Conservation (phyloP, 805 yeast genomes). For the Candida taoyuanica region DNA sequence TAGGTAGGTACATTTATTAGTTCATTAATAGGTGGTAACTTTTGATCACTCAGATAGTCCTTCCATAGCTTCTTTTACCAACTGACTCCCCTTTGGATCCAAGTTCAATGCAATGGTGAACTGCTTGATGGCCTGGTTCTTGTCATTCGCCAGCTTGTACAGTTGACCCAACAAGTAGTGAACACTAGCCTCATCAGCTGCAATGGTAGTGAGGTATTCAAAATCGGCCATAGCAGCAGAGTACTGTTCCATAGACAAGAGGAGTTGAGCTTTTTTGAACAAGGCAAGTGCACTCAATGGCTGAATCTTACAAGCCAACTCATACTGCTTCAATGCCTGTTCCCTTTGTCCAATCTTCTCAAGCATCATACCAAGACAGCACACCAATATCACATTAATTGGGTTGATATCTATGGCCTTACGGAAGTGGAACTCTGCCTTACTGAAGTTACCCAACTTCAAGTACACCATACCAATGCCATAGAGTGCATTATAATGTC, state of each 20-base stretch:
- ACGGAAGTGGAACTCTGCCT: constrained; percentile 82
- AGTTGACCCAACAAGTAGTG: constrained; percentile 86
- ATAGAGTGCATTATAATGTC: constrained; percentile 91
- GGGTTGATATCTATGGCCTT: constrained; percentile 89
- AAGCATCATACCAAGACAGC: constrained; percentile 91
- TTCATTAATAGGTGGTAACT: no score
- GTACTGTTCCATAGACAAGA: constrained; percentile 67
- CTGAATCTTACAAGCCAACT: constrained; percentile 76
- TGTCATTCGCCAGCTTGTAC: constrained; percentile 70
- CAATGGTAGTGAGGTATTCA: constrained; percentile 64
- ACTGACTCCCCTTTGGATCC: constrained; percentile 88
- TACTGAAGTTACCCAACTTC: constrained; percentile 76
- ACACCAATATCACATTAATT: constrained; percentile 78
- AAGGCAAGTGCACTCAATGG: constrained; percentile 83
- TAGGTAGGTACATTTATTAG: background rate
- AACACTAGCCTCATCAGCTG: constrained; percentile 93
- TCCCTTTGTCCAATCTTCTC: constrained; percentile 68
- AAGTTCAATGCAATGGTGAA: constrained; percentile 85
- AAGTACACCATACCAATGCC: constrained; percentile 94
- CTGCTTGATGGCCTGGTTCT: constrained; percentile 74
- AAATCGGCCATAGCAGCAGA: constrained; percentile 71
- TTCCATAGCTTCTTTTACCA: constrained; percentile 82
- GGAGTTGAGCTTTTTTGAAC: constrained; percentile 81
- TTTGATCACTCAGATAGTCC: constrained; percentile 18
- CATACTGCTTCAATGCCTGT: constrained; percentile 77